phyloP scores from a whole-genome alignment of 768 basidiomycete species.

The Lactifluus hygrophoroides region DNA sequence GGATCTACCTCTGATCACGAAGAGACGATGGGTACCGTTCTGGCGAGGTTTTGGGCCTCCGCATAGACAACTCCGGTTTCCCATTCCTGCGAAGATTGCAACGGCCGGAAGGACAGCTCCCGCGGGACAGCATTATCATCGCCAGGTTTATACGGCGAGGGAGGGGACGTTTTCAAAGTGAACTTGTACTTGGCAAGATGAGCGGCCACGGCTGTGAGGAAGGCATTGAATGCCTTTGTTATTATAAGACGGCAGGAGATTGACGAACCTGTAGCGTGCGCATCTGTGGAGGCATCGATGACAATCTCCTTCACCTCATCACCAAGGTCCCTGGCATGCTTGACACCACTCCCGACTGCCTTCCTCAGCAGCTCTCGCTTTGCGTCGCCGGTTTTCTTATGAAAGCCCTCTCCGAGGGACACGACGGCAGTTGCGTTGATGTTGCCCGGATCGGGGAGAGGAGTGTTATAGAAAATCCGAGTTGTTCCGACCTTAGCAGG shows the following conservation, averaged over 20 bases:
- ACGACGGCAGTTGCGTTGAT: constrained; percentile 43
- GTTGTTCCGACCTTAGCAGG: constrained; percentile 54
- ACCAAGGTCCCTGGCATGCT: constrained; percentile 49
- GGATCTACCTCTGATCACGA: not conserved
- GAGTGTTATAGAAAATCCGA: constrained; percentile 54
- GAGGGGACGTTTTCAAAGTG: constrained; percentile 65
- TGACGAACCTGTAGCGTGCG: constrained; percentile 66
- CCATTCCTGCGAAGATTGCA: constrained; percentile 51
- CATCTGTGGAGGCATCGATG: constrained; percentile 57
- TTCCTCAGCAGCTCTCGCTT: constrained; percentile 62
- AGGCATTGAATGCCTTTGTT: constrained; percentile 2
- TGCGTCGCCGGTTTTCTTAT: constrained; percentile 34
- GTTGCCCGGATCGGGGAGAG: constrained; percentile 25
- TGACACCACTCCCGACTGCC: constrained; percentile 65
- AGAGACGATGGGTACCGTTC: constrained; percentile 42
- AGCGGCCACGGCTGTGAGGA: constrained; percentile 62
- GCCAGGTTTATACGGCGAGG: constrained; percentile 57
- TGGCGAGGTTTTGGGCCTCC: constrained; percentile 69
- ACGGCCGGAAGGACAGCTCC: constrained; percentile 41
- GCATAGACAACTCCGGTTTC: constrained; percentile 66
- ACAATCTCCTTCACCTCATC: constrained; percentile 52
- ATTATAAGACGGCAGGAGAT: not conserved
- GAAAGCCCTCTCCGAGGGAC: constrained; percentile 50
- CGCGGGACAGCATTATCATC: constrained; percentile 42
- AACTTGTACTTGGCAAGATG: constrained; percentile 71